These are phyloP conservation scores for Heliosperma pusillum DNA, from an alignment of 148 eudicot species.

Conservation along the genomic window DNA sequence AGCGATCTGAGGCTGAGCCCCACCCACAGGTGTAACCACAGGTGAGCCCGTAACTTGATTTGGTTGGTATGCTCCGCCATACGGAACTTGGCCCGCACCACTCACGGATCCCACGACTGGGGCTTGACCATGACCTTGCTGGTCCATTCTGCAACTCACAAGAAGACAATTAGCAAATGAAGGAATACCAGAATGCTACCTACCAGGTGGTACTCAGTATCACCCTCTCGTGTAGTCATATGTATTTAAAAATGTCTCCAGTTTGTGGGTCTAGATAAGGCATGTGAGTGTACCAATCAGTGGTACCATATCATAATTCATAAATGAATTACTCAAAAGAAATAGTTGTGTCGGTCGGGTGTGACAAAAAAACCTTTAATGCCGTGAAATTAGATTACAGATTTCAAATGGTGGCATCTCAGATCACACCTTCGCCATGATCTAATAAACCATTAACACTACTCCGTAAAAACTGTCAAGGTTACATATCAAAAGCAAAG, in stretches of 20 bases:
- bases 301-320: background rate
- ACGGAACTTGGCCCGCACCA: slow-evolving; percentile 46
- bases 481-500: background rate
- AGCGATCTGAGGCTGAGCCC: slow-evolving; percentile 43
- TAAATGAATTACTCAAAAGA: background rate
- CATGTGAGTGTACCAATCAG: background rate
- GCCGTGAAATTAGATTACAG: background rate
- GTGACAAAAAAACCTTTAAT: background rate
- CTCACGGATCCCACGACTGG: slow-evolving; percentile 40
- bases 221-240: background rate
- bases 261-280: background rate
- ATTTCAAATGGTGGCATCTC: background rate
- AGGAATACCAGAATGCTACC: background rate
- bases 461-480: background rate
- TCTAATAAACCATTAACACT: background rate
- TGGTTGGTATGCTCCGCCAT: slow-evolving; percentile 45
- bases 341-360: background rate
- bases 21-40: slow-evolving; percentile 41
- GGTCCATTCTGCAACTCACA: slow-evolving; percentile 50
- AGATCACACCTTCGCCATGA: background rate
- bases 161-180: background rate
- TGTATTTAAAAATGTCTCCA: background rate
- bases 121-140: slow-evolving; percentile 58
- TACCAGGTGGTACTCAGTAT: background rate
- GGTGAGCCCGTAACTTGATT: slow-evolving; percentile 54